These are phyloP conservation scores for Puccinia novopanici DNA, from an alignment of 1,284 basidiomycete genomes.

Conservation along the genomic window DNA sequence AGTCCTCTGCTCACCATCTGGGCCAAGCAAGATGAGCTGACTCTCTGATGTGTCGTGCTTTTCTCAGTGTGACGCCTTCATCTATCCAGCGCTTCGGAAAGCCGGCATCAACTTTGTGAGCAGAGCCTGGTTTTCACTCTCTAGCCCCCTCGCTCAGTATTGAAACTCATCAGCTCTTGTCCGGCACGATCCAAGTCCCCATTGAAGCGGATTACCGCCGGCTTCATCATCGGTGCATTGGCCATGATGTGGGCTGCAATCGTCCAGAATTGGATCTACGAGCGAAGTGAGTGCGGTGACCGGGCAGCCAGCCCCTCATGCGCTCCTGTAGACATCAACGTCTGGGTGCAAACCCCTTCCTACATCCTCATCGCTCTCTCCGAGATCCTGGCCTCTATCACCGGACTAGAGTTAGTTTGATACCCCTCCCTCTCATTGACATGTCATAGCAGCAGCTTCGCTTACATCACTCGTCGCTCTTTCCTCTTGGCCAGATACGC, in stretches of 20 bases:
- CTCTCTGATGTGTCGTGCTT: background rate
- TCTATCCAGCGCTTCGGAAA: constrained; percentile 75
- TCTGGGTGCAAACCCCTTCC: constrained; percentile 53
- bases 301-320: constrained; percentile 69
- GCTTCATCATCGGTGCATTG: constrained; percentile 64
- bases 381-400: constrained; percentile 79
- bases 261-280: constrained; percentile 72
- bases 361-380: constrained; percentile 61
- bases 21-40: background rate
- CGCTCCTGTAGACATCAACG: constrained; percentile 67
- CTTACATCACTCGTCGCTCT: constrained; percentile 56
- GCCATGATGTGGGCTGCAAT: constrained; percentile 71
- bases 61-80: constrained; percentile 57
- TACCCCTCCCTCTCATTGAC: constrained; percentile 59
- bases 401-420: constrained; percentile 72
- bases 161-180: too few species aligned
- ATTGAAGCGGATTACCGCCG: constrained; percentile 72
- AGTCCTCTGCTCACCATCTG: constrained; percentile 59
- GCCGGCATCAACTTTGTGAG: constrained; percentile 67
- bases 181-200: constrained; percentile 63
- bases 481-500: constrained; percentile 50
- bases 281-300: constrained; percentile 68
- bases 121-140: background rate
- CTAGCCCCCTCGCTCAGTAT: constrained; percentile 56
- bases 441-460: background rate